Evolutionary conservation across 495 filamentous ascomycete genomes (phyloP).

Genomic region (Chaetomium tenue): DNA sequence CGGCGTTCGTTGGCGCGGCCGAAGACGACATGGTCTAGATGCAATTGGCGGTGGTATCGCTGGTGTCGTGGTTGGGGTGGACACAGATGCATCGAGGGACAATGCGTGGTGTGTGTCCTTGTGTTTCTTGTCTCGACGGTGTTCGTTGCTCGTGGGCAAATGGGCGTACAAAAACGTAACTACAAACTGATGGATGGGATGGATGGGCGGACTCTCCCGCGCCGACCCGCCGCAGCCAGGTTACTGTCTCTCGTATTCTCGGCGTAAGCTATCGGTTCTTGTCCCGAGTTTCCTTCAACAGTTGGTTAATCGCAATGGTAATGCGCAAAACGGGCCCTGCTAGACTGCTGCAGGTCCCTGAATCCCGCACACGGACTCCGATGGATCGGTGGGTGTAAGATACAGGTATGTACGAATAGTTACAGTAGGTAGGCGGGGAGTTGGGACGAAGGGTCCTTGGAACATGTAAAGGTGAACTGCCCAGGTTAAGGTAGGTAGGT

Average conservation of each 20-base stretch:
- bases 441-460: no score
- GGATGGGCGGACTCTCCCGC: constrained; percentile 11
- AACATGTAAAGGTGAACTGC: no score
- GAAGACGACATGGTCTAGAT: constrained; percentile 33
- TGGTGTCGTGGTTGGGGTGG: constrained; percentile 9
- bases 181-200: neutral
- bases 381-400: neutral
- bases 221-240: neutral
- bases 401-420: neutral
- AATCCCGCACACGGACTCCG: no score
- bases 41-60: constrained; percentile 21
- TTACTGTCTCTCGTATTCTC: constrained; percentile 6
- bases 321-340: neutral
- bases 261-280: neutral
- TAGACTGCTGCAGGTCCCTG: neutral
- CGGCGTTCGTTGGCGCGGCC: constrained; percentile 24
- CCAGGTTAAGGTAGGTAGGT: no score
- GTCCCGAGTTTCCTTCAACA: neutral
- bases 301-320: neutral
- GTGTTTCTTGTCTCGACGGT: neutral
- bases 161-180: neutral
- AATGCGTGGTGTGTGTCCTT: neutral
- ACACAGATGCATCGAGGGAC: constrained; percentile 22
- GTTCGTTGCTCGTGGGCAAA: constrained; percentile 11
- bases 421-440: neutral